phyloP scores from a whole-genome alignment of 306 rosid genomes.

The Sechiopsis laciniata region DNA sequence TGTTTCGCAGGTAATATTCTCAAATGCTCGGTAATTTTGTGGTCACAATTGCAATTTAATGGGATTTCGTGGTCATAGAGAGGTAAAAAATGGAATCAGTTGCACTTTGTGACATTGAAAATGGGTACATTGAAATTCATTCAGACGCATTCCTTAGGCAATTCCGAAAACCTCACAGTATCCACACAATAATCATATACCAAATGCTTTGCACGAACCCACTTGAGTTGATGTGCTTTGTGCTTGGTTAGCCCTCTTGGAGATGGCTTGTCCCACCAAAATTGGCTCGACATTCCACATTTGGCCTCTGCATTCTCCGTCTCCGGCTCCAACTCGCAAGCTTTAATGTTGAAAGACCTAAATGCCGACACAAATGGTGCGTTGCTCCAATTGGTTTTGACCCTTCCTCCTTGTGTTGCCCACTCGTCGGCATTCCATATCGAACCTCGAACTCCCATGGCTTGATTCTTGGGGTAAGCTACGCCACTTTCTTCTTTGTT shows the following conservation, averaged over 20 bases:
- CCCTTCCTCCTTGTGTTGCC: constrained; percentile 10
- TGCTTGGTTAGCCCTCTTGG: background rate
- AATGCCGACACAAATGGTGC: constrained; percentile 20
- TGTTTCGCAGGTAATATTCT: too few species aligned
- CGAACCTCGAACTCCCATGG: constrained; percentile 18
- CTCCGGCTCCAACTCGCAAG: background rate
- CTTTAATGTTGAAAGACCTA: constrained; percentile 18
- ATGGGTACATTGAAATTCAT: background rate
- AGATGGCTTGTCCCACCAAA: constrained; percentile 23
- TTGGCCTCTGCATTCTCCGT: background rate
- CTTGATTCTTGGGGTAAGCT: constrained; percentile 20
- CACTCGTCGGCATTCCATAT: constrained; percentile 15
- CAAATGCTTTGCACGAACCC: constrained; percentile 23
- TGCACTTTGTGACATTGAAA: background rate
- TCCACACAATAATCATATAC: constrained; percentile 22
- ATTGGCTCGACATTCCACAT: background rate
- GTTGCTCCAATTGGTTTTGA: constrained; percentile 4
- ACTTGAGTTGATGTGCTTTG: constrained; percentile 17
- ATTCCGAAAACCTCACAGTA: background rate
- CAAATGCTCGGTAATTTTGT: too few species aligned
- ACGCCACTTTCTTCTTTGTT: constrained; percentile 23
- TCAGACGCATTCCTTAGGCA: constrained; percentile 20
- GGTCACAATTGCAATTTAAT: too few species aligned
- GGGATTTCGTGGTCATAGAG: background rate
- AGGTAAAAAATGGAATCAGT: background rate